These are phyloP conservation scores for Hordeum marinum DNA, from an alignment of 176 grass and related monocot species.

Conservation along the genomic window DNA sequence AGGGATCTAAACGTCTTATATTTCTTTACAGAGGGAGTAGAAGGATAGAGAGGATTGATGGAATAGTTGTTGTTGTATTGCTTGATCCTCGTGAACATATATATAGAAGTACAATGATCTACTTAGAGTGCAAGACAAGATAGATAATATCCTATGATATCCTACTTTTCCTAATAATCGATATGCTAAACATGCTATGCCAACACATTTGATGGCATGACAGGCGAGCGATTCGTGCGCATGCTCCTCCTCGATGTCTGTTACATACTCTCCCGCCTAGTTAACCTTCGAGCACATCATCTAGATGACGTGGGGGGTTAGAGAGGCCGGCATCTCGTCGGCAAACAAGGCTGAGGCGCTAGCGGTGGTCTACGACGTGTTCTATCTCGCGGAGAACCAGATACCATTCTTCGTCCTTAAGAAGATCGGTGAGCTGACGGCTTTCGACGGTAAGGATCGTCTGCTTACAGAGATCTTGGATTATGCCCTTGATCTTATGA, in stretches of 20 bases:
- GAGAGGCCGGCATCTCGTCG: too few species aligned
- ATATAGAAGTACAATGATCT: too few species aligned
- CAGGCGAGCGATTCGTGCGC: not conserved
- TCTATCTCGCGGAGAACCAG: conserved; percentile 30
- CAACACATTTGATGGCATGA: not conserved
- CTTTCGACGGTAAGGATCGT: not conserved
- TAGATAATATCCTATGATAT: too few species aligned
- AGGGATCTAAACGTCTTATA: too few species aligned
- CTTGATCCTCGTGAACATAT: too few species aligned
- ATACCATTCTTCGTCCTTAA: conserved; percentile 16
- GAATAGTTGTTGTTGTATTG: too few species aligned
- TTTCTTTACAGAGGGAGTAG: too few species aligned
- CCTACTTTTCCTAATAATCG: too few species aligned
- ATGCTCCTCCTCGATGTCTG: conserved; percentile 32
- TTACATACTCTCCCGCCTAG: not conserved
- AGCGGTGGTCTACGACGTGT: not conserved
- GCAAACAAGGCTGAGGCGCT: not conserved
- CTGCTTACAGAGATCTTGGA: not conserved
- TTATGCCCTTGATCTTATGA: not conserved
- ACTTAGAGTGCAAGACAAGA: too few species aligned
- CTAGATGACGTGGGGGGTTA: too few species aligned
- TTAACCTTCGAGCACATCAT: not conserved
- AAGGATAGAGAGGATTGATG: too few species aligned
- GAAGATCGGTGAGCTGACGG: not conserved
- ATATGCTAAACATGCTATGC: not conserved